Conservation (phyloP, 1,284 basidiomycete genomes). For the Fereydounia khargensis region DNA sequence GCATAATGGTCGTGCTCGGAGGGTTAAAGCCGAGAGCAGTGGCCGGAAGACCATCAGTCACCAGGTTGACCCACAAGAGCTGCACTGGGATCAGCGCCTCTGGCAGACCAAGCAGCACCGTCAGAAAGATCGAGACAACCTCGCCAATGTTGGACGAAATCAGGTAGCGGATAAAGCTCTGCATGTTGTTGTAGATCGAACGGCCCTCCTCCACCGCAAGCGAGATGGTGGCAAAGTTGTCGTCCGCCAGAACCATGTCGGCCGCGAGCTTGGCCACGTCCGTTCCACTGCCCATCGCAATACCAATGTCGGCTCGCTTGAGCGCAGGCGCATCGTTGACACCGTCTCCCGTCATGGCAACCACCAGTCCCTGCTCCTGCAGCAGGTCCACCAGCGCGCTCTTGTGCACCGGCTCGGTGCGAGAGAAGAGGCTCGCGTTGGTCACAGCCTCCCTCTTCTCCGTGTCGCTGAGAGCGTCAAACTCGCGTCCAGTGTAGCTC, state of each 20-base stretch:
- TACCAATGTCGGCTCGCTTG: constrained; percentile 59
- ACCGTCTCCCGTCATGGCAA: constrained; percentile 74
- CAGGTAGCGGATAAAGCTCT: constrained; percentile 83
- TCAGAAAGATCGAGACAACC: constrained; percentile 95
- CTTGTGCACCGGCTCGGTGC: constrained; percentile 95
- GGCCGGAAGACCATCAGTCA: constrained; percentile 81
- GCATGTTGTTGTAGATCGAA: constrained; percentile 97
- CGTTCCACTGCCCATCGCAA: constrained; percentile 60
- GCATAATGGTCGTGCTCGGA: constrained; percentile 87
- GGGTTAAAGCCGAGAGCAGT: constrained; percentile 99
- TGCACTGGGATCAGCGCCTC: constrained; percentile 97
- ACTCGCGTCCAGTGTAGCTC: constrained; percentile 89
- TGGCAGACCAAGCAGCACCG: constrained; percentile 94
- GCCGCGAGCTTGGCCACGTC: constrained; percentile 60
- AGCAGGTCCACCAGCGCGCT: constrained; percentile 89
- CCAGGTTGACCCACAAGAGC: constrained; percentile 71
- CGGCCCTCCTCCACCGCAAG: constrained; percentile 76
- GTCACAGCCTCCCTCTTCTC: constrained; percentile 80
- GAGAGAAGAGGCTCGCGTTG: constrained; percentile 81
- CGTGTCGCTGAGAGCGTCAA: constrained; percentile 72
- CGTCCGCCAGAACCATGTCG: constrained; percentile 61
- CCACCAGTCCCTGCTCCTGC: constrained; percentile 86
- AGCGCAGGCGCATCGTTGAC: constrained; percentile 61
- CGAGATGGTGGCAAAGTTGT: constrained; percentile 61
- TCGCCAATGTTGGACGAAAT: constrained; percentile 97